These are phyloP conservation scores for Schoenoplectus triqueter DNA, from an alignment of 202 grass and related monocot genomes.

Conservation along the genomic window DNA sequence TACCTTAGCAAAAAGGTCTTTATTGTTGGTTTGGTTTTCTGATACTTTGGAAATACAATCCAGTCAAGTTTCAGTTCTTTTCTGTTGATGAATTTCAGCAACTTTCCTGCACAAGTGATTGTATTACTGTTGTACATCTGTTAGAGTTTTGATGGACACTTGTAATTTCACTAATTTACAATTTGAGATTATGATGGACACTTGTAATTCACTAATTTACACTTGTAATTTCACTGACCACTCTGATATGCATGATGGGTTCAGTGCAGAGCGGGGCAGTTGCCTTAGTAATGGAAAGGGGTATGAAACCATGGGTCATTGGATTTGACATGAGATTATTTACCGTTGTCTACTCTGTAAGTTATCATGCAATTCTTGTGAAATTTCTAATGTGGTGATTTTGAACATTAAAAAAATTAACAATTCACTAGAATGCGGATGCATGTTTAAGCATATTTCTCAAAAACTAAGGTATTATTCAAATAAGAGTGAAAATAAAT, in stretches of 20 bases:
- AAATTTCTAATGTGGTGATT: conserved; percentile 14
- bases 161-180: neutral
- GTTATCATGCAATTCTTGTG: conserved; percentile 19
- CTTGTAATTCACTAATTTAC: neutral
- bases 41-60: neutral
- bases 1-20: neutral
- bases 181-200: neutral
- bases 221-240: conserved; percentile 47
- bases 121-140: neutral
- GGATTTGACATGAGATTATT: conserved; percentile 77
- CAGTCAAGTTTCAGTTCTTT: neutral
- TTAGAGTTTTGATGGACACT: neutral
- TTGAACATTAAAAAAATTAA: conserved; percentile 17
- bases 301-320: conserved; percentile 68
- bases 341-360: conserved; percentile 81
- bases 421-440: neutral
- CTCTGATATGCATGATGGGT: conserved; percentile 67
- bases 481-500: neutral
- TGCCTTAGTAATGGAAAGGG: conserved; percentile 62
- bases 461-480: neutral
- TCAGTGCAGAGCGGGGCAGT: conserved; percentile 47
- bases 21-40: neutral
- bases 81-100: conserved; percentile 5
- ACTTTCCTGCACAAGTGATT: neutral
- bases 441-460: neutral